A percentile compares a stretch with the other conserved stretches of the same genome.
Conservation (phyloP, 441 rosid species). For the Mallotus japonicus region DNA sequence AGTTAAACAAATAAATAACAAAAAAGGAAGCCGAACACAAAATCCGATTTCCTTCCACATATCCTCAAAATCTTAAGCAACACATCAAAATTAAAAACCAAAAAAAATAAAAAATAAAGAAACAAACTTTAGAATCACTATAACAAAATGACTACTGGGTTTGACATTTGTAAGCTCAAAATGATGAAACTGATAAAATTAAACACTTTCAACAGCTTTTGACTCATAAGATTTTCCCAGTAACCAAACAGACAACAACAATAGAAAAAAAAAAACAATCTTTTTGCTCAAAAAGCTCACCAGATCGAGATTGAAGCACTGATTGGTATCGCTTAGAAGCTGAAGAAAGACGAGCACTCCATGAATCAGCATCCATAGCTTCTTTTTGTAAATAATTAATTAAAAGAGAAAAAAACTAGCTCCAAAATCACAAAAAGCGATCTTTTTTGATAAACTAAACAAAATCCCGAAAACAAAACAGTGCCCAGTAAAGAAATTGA, state of each 20-base stretch:
- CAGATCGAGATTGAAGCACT: conserved; percentile 78
- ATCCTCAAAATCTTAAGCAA: conserved; percentile 2
- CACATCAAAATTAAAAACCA: conserved; percentile 8
- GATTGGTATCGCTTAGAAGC: conserved; percentile 73
- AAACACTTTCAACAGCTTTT: not conserved
- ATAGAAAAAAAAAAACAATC: not conserved
- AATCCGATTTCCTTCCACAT: conserved; percentile 1
- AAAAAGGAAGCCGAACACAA: not conserved
- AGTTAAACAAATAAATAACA: not conserved
- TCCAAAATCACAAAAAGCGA: conserved; percentile 10
- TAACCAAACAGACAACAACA: conserved; percentile 13
- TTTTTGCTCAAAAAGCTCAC: conserved; percentile 34
- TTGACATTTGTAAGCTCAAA: conserved; percentile 13
- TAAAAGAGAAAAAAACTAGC: not conserved
- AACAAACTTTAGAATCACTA: not conserved
- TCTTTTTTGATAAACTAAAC: not conserved
- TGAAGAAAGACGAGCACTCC: conserved; percentile 83
- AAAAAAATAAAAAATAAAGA: not conserved
- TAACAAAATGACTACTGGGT: conserved; percentile 8
- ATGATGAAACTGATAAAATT: not conserved
- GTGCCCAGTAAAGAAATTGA: conserved; percentile 2
- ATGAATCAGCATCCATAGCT: conserved; percentile 91
- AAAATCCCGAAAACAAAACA: not conserved
- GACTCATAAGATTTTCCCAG: conserved; percentile 14
- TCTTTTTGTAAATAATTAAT: conserved; percentile 5